These are phyloP conservation scores for Suaeda aralocaspica DNA, from an alignment of 148 eudicot genomes.

Conservation along the genomic window DNA sequence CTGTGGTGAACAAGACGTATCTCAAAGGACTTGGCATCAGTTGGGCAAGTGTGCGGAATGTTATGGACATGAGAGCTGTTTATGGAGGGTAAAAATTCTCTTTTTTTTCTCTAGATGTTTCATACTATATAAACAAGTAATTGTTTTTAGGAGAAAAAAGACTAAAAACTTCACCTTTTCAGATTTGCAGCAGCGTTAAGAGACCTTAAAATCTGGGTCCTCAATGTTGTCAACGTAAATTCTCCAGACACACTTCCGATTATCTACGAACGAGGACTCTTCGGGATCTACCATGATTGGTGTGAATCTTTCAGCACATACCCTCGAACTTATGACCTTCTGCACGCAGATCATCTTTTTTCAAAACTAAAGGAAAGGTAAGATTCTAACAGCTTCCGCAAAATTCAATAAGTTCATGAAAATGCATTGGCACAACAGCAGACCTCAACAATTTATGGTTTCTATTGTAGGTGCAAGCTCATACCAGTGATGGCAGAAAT, in stretches of 20 bases:
- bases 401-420: background rate
- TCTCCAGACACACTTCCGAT: constrained; percentile 83
- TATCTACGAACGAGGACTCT: constrained; percentile 80
- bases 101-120: background rate
- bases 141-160: background rate
- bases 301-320: constrained; percentile 90
- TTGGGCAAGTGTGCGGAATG: constrained; percentile 70
- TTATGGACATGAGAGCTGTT: constrained; percentile 90
- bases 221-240: constrained; percentile 74
- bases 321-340: constrained; percentile 80
- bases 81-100: constrained; percentile 68
- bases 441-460: background rate
- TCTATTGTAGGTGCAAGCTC: constrained; percentile 53
- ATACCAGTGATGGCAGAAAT: constrained; percentile 61
- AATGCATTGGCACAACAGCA: background rate
- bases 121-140: background rate
- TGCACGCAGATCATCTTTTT: constrained; percentile 87
- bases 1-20: constrained; percentile 52
- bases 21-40: constrained; percentile 60
- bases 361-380: constrained; percentile 70
- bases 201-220: constrained; percentile 66
- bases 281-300: constrained; percentile 93
- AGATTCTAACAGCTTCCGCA: background rate
- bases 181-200: constrained; percentile 86
- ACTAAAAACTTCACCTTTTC: constrained; percentile 15